Percentiles rank a stretch among this genome's conserved stretches.
Evolutionary conservation across 768 basidiomycete genomes (phyloP).

Genomic region (Podaxis pistillaris): DNA sequence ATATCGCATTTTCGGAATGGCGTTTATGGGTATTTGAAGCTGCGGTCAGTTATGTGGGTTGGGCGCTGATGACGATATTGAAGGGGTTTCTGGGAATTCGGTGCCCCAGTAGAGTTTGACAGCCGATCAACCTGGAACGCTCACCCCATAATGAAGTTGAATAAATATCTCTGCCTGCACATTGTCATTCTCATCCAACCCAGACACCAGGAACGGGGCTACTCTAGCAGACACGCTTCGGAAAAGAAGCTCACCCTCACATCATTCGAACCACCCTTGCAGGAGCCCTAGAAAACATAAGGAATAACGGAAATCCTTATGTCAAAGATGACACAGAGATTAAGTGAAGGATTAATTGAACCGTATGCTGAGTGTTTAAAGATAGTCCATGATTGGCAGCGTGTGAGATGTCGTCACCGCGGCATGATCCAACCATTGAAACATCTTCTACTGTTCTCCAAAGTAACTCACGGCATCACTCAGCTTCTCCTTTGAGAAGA

Average conservation of each 20-base stretch:
- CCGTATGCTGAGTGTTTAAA: not conserved
- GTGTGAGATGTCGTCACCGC: conserved; percentile 11
- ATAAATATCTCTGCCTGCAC: not conserved
- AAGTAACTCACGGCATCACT: not conserved
- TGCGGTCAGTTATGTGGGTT: not conserved
- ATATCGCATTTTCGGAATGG: not conserved
- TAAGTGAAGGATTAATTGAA: not conserved
- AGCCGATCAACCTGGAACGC: conserved; percentile 9
- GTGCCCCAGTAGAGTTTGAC: conserved; percentile 2
- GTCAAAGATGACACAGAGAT: not conserved
- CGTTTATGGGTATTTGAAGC: not conserved
- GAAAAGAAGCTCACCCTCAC: not conserved
- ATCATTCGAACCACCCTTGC: not conserved
- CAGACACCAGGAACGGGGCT: not conserved
- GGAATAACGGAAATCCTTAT: not conserved
- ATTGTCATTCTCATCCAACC: not conserved
- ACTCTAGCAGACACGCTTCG: not conserved
- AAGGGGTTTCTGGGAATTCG: not conserved
- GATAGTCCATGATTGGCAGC: not conserved
- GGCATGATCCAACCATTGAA: not conserved
- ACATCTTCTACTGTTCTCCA: not conserved
- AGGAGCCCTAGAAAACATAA: not conserved
- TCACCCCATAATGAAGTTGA: not conserved
- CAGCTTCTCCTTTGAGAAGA: not conserved
- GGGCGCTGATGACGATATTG: not conserved